These are phyloP conservation scores for Rutstroemia sydowiana DNA, from an alignment of 2,329 filamentous ascomycete genomes.

Conservation along the genomic window DNA sequence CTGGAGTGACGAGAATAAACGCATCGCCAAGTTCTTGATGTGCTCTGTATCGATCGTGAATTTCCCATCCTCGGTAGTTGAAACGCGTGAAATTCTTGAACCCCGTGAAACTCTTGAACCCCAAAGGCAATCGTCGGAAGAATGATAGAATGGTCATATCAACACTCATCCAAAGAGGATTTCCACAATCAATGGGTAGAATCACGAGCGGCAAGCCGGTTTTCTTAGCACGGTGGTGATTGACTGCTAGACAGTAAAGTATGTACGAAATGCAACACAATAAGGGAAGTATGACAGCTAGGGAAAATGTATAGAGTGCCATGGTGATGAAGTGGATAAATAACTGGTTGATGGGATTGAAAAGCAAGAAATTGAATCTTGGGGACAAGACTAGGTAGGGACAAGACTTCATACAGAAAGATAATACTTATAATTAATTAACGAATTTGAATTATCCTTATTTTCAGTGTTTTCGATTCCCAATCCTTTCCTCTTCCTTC, in stretches of 20 bases:
- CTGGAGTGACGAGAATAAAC: constrained; percentile 5
- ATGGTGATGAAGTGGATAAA: background rate
- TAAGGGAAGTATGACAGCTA: background rate
- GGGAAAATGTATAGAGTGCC: background rate
- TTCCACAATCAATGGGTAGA: constrained; percentile 2
- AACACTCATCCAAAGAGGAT: constrained; percentile 5
- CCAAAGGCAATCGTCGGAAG: constrained; percentile 1
- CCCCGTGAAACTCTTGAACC: constrained; percentile 3
- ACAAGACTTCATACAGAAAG: too few relatives aligned
- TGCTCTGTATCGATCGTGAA: constrained; percentile 3
- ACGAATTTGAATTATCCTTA: too few relatives aligned
- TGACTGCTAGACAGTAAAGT: background rate
- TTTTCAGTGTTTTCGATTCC: too few relatives aligned
- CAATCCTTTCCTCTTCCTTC: too few relatives aligned
- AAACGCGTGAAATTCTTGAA: constrained; percentile 10
- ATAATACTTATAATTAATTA: too few relatives aligned
- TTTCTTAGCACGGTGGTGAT: background rate
- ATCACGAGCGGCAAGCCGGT: background rate
- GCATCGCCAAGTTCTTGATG: constrained; percentile 6
- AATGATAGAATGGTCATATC: constrained; percentile 1
- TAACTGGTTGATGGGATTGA: background rate
- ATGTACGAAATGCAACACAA: background rate
- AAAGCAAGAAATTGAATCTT: background rate
- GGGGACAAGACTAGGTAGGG: too few relatives aligned
- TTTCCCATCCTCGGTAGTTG: constrained; percentile 7